Evolutionary conservation across 306 rosid species (phyloP).

Genomic region (Citrullus amarus): DNA sequence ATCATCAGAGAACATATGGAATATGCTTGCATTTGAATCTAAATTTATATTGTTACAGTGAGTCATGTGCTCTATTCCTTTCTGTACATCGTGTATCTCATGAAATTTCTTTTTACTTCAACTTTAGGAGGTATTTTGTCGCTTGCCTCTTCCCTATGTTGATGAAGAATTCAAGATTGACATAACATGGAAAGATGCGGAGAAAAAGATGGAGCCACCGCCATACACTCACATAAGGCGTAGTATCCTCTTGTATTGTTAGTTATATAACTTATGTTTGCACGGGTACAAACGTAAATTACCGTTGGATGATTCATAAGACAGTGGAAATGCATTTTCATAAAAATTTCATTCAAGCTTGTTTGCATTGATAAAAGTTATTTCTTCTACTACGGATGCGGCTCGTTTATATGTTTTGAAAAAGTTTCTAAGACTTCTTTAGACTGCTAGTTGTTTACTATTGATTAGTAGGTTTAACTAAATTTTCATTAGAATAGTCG

Average conservation of each 20-base stretch:
- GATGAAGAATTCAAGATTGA: conserved; percentile 83
- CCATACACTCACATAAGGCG: conserved; percentile 68
- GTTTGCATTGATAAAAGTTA: not conserved
- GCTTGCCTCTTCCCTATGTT: conserved; percentile 65
- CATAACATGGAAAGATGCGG: conserved; percentile 52
- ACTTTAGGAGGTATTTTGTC: conserved; percentile 54
- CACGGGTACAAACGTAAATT: not conserved
- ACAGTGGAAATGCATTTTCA: not conserved
- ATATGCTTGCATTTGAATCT: not conserved
- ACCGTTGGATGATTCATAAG: not conserved
- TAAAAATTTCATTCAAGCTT: not conserved
- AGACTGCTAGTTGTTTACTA: not conserved
- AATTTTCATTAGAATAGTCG: not conserved
- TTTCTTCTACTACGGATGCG: not conserved
- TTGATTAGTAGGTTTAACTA: not conserved
- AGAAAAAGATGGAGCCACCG: conserved; percentile 61
- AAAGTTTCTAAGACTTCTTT: not conserved
- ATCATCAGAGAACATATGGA: not conserved
- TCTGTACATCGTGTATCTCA: not conserved
- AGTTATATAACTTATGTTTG: not conserved
- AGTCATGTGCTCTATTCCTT: not conserved
- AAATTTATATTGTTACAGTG: not conserved
- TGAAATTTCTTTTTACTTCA: not conserved
- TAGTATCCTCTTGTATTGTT: conserved; percentile 50
- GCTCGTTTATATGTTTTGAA: not conserved